Evolutionary conservation across 2,329 filamentous ascomycete genomes (phyloP).

Genomic region (Pseudopyrenochaeta lycopersici): DNA sequence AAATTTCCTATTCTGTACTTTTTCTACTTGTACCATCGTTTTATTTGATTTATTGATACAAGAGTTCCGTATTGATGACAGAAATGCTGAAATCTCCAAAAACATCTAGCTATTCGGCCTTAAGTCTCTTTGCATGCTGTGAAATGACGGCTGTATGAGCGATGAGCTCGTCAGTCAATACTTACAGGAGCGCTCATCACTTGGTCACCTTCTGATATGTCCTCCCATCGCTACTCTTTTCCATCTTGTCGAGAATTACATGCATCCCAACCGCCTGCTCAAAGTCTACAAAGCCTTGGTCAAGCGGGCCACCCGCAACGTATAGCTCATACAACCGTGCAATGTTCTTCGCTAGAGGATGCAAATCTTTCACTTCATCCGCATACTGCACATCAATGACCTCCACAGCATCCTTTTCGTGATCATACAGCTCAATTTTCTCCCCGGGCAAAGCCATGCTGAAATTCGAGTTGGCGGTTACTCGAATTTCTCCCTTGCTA

Average conservation of each 20-base stretch:
- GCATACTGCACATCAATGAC: constrained; percentile 55
- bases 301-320: constrained; percentile 44
- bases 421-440: constrained; percentile 61
- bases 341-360: constrained; percentile 56
- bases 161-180: too few relatives aligned
- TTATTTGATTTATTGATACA: too few relatives aligned
- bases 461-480: constrained; percentile 34
- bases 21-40: too few relatives aligned
- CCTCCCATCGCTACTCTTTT: constrained; percentile 5
- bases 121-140: too few relatives aligned
- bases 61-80: too few relatives aligned
- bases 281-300: constrained; percentile 9
- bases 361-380: constrained; percentile 55
- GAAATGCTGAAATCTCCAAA: too few relatives aligned
- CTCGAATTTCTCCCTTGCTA: constrained; percentile 23
- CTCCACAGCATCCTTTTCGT: constrained; percentile 56
- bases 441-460: constrained; percentile 48
- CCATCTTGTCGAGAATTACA: constrained; percentile 1
- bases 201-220: not conserved
- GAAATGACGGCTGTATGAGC: too few relatives aligned
- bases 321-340: constrained; percentile 65
- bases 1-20: too few relatives aligned
- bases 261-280: constrained; percentile 10
- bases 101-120: too few relatives aligned
- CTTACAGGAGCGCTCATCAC: not conserved